A percentile compares a stretch with the other conserved stretches of the same genome.
Evolutionary conservation across 495 filamentous ascomycete species (phyloP).

Genomic region (Margaritispora aquatica): DNA sequence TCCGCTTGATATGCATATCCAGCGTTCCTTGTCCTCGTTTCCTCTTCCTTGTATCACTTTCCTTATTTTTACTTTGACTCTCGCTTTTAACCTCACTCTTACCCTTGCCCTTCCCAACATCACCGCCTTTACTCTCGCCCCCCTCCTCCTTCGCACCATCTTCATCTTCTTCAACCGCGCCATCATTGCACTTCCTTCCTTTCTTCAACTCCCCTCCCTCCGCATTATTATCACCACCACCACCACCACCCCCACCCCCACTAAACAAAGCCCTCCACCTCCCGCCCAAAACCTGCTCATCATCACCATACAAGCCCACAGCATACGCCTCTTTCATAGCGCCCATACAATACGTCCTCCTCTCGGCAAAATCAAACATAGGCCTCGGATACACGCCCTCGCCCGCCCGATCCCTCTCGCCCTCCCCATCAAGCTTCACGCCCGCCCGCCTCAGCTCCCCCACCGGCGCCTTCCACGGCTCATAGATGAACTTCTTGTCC

Average conservation of each 20-base stretch:
- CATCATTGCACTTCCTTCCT: constrained; percentile 24
- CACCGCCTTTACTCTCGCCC: constrained; percentile 7
- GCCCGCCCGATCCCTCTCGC: not conserved
- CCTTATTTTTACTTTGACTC: constrained; percentile 6
- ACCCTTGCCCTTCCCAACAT: too few relatives aligned
- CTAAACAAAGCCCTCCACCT: constrained; percentile 53
- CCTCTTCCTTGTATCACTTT: constrained; percentile 5
- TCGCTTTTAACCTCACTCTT: constrained; percentile 14
- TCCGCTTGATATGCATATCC: constrained; percentile 36
- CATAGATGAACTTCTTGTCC: constrained; percentile 63
- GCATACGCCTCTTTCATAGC: constrained; percentile 61
- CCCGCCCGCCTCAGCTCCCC: constrained; percentile 53
- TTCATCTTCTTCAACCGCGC: constrained; percentile 29
- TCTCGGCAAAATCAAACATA: constrained; percentile 64
- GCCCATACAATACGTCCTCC: constrained; percentile 51
- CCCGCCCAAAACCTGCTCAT: constrained; percentile 51
- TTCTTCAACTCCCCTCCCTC: constrained; percentile 19
- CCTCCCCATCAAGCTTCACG: constrained; percentile 29
- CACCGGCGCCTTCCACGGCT: constrained; percentile 64
- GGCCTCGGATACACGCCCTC: constrained; percentile 53
- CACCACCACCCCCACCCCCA: constrained; percentile 16
- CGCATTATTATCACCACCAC: constrained; percentile 8
- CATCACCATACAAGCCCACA: constrained; percentile 53
- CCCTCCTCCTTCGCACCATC: constrained; percentile 18
- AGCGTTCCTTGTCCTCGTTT: constrained; percentile 32